phyloP scores from a whole-genome alignment of 495 filamentous ascomycete species.

The Penicillium longicatenatum region DNA sequence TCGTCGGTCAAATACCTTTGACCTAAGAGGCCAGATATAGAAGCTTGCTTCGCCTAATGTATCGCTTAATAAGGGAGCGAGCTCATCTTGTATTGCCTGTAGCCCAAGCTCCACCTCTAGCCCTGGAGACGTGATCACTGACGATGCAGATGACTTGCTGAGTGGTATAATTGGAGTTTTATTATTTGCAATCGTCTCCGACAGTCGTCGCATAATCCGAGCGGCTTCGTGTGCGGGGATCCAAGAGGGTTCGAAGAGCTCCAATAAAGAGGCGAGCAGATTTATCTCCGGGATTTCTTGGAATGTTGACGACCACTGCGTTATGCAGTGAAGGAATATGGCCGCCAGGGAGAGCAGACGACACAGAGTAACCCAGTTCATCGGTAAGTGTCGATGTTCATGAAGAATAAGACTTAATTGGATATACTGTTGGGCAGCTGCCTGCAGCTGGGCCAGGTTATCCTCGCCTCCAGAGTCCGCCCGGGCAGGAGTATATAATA shows the following conservation, averaged over 20 bases:
- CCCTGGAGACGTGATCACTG: not conserved
- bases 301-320: slow-evolving; percentile 1
- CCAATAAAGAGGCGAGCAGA: slow-evolving; percentile 6
- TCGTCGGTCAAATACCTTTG: slow-evolving; percentile 3
- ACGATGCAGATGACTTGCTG: slow-evolving; percentile 2
- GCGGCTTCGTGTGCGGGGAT: slow-evolving; percentile 8
- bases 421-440: slow-evolving; percentile 30
- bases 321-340: slow-evolving; percentile 19
- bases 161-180: slow-evolving; percentile 5
- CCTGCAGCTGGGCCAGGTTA: slow-evolving; percentile 20
- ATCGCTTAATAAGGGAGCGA: slow-evolving; percentile 1
- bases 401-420: slow-evolving; percentile 26
- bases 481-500: slow-evolving; percentile 19
- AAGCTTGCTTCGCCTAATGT: slow-evolving; percentile 13
- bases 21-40: slow-evolving; percentile 8
- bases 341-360: slow-evolving; percentile 22
- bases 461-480: slow-evolving; percentile 11
- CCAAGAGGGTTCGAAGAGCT: slow-evolving; percentile 9
- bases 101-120: slow-evolving; percentile 2
- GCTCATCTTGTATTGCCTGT: slow-evolving; percentile 6
- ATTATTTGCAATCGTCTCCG: slow-evolving; percentile 1
- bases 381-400: slow-evolving; percentile 29
- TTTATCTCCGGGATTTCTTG: slow-evolving; percentile 8
- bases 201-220: slow-evolving; percentile 2
- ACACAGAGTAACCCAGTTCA: slow-evolving; percentile 32